phyloP scores from a whole-genome alignment of 352 stramenopile species.

The Globisporangium cystogenes region DNA sequence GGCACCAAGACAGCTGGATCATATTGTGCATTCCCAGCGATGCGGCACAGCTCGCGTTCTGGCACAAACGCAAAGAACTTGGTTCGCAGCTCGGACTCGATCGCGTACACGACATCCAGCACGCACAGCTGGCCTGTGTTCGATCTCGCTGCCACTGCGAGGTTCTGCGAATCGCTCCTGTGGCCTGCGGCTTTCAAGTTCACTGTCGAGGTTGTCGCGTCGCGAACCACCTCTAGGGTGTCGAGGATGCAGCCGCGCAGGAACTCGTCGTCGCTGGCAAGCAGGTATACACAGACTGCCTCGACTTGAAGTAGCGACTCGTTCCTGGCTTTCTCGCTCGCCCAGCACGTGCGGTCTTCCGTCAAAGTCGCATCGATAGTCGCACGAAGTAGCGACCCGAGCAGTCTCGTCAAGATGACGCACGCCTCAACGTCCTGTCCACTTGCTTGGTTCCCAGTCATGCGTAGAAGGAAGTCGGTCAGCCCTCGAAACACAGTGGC shows the following conservation, averaged over 20 bases:
- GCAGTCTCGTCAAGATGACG: conserved; percentile 25
- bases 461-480: conserved; percentile 56
- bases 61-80: conserved; percentile 27
- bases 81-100: conserved; percentile 21
- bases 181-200: background rate
- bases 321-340: conserved; percentile 19
- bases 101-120: conserved; percentile 16
- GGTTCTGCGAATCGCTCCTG: background rate
- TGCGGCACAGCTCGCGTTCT: conserved; percentile 1
- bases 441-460: conserved; percentile 28
- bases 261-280: conserved; percentile 33
- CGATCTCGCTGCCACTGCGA: background rate
- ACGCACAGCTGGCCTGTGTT: conserved; percentile 1
- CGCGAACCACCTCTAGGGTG: conserved; percentile 27
- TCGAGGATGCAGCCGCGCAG: conserved; percentile 24
- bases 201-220: background rate
- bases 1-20: background rate
- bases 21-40: background rate
- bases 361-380: background rate
- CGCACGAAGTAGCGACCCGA: conserved; percentile 25
- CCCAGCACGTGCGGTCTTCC: conserved; percentile 19
- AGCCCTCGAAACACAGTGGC: conserved; percentile 38
- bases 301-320: conserved; percentile 67
- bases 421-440: conserved; percentile 25
- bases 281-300: conserved; percentile 45